Evolutionary conservation across 2,329 filamentous ascomycete genomes (phyloP).

Genomic region (Ascocoryne sarcoides): DNA sequence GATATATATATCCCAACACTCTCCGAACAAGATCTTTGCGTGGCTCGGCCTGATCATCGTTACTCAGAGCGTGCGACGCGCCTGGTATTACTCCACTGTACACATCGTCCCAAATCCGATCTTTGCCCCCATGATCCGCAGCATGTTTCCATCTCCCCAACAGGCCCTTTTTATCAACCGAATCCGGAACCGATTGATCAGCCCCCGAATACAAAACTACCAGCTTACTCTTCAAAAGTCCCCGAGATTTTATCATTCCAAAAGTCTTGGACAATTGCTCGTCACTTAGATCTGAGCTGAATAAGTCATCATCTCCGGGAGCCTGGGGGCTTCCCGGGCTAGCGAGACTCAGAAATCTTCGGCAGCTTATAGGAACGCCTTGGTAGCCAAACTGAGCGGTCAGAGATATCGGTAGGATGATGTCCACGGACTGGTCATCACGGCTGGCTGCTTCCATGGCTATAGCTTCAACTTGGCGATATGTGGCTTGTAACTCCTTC

Average conservation of each 20-base stretch:
- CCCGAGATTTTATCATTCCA: conserved; percentile 40
- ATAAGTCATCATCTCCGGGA: conserved; percentile 57
- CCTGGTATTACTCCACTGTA: conserved; percentile 39
- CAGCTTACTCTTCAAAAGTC: conserved; percentile 31
- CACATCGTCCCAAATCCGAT: conserved; percentile 36
- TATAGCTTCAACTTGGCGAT: conserved; percentile 28
- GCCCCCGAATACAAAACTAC: conserved; percentile 40
- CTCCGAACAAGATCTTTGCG: conserved; percentile 17
- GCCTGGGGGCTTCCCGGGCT: conserved; percentile 37
- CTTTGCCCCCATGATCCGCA: conserved; percentile 29
- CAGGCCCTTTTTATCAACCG: conserved; percentile 39
- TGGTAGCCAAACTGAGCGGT: conserved; percentile 19
- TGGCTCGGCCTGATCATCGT: conserved; percentile 37
- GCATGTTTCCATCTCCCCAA: conserved; percentile 40
- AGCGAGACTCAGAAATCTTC: conserved; percentile 48
- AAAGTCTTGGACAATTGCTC: conserved; percentile 45
- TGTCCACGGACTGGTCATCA: conserved; percentile 33
- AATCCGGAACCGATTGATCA: conserved; percentile 42
- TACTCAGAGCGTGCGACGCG: conserved; percentile 40
- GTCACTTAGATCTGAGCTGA: conserved; percentile 53
- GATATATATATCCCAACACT: conserved; percentile 10
- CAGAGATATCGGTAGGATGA: conserved; percentile 33
- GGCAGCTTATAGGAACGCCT: conserved; percentile 42
- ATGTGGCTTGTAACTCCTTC: conserved; percentile 28
- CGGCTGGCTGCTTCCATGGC: conserved; percentile 28